These are phyloP conservation scores for Dacryopinax spathularia DNA, from an alignment of 768 basidiomycete species.

Conservation along the genomic window DNA sequence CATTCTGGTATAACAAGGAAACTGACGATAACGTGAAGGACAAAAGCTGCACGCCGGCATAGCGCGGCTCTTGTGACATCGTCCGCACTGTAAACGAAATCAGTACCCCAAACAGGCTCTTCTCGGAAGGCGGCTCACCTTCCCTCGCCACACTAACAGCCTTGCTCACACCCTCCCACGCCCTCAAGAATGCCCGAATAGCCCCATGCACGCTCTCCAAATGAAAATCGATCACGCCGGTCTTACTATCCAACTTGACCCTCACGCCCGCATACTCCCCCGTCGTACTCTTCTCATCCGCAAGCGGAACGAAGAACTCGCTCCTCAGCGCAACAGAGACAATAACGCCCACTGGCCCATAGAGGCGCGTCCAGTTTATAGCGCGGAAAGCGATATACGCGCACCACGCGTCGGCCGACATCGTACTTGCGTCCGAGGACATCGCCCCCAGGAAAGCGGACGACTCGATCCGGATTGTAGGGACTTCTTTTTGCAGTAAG, in stretches of 20 bases:
- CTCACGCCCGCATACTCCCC: background rate
- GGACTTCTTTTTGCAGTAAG: background rate
- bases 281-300: background rate
- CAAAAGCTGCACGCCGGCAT: background rate
- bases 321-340: background rate
- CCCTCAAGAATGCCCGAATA: background rate
- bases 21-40: background rate
- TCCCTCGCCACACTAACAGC: background rate
- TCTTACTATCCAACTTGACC: background rate
- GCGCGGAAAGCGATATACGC: slow-evolving; percentile 2
- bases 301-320: background rate
- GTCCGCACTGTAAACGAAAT: background rate
- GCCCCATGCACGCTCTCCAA: background rate
- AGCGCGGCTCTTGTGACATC: background rate
- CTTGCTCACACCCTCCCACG: slow-evolving; percentile 1
- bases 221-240: background rate
- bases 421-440: background rate
- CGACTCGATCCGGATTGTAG: slow-evolving; percentile 1
- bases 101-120: too few relatives aligned
- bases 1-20: background rate
- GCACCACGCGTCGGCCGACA: slow-evolving; percentile 3
- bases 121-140: background rate
- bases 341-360: background rate
- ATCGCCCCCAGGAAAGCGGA: background rate
- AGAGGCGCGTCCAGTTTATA: background rate